Conservation (phyloP, 495 filamentous ascomycete genomes). For the Trichoderma reesei region DNA sequence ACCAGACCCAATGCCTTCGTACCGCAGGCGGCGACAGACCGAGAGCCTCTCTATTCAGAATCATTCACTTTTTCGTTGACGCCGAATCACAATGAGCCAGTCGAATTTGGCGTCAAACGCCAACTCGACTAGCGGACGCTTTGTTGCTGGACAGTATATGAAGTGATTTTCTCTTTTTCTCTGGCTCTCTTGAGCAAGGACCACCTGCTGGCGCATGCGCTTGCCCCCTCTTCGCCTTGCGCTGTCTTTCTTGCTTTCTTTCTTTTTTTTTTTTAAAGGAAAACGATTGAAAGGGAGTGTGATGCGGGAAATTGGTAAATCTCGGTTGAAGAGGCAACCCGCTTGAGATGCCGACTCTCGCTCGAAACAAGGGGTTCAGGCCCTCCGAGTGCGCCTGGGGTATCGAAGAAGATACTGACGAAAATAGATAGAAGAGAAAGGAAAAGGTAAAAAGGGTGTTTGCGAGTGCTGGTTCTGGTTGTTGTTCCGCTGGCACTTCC, state of each 20-base stretch:
- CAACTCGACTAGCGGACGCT: not conserved
- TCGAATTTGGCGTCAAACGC: not conserved
- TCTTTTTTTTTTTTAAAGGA: not conserved
- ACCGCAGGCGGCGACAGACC: not conserved
- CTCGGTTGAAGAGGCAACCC: not conserved
- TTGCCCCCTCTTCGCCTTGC: not conserved
- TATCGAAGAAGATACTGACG: constrained; percentile 1
- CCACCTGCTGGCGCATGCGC: not conserved
- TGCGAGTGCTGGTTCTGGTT: not conserved
- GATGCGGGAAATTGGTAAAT: constrained; percentile 2
- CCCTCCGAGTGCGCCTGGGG: not conserved
- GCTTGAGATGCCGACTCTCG: not conserved
- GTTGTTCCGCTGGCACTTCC: not conserved
- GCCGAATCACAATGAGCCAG: not conserved
- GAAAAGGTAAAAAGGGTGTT: not conserved
- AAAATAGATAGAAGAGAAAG: not conserved
- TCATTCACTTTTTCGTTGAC: not conserved
- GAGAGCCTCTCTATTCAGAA: not conserved
- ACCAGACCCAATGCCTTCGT: not conserved
- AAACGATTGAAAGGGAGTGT: constrained; percentile 1
- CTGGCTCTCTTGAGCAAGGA: not conserved
- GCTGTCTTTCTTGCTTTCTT: too few relatives aligned
- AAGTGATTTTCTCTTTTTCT: not conserved
- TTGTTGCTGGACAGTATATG: not conserved
- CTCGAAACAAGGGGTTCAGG: not conserved